Base-by-base conservation (phyloP, 2,329 filamentous ascomycete genomes). In the Stemphylium lycopersici region DNA sequence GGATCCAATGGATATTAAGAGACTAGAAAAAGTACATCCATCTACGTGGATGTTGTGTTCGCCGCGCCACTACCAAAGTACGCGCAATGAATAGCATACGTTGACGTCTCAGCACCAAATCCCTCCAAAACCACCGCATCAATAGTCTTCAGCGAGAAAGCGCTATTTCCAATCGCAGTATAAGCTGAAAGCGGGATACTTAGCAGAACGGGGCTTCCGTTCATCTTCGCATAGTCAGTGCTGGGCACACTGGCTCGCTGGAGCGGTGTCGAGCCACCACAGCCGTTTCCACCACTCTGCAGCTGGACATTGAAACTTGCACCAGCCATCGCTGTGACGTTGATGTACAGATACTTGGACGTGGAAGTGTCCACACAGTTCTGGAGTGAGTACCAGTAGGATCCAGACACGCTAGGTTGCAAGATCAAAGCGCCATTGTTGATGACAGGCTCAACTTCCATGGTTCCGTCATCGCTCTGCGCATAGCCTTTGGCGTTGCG, bases 371-470 rank as follows among this genome's bases (percentile, higher is more conserved):
- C 52, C 2, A 16, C 39, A 6, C 52, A 55, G 36, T 45, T 51
- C 8, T 55, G 52, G 2, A 55, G 41, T 36, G 52, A 55, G 52
- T 55, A 55, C 52, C 52, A 55, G 8, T 55, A 55, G 1, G 52
- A 55, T 16, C 52, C 52, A 8, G 52, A 41, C 2, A 55, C 7
- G 10, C 26, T 33, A 11, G 52, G 52, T 36, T 55, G 52, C 3
- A 55, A 41, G 3, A 51, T 46, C 3, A 55, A 13, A 26, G 46
- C 52, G 3, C 47, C 47, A 5, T 55, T n/a, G 1, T 20, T 41
- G 13, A 55, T 33, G 11, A 29, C 11, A 2, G 52, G 52, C 10
- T 47, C 47, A 10, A 34, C 22, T 7, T 36, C 46, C 52, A 55
- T 55, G 8, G 52, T 55, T 6, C 52, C 52, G 36, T 55, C 52